Base-by-base conservation (phyloP, 352 stramenopile species). In the Elongisporangium anandrum region DNA sequence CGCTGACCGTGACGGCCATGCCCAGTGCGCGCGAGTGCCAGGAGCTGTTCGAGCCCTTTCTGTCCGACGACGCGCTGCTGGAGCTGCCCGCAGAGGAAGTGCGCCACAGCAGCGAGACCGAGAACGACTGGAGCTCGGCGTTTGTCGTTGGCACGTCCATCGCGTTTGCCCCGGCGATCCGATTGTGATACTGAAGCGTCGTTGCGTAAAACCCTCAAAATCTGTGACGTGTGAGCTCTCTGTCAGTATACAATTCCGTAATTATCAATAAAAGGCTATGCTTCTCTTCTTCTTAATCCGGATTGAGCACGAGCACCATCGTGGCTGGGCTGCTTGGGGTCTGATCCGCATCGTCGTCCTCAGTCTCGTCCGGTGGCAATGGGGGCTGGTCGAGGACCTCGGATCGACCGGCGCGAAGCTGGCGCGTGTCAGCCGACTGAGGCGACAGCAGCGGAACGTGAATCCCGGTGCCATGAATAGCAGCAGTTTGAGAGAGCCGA, bases 401-500 rank as follows among this genome's bases (percentile, higher is more conserved):
- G 17, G 4, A 29, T 50, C 56, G 21, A 21, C 23, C 17, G 24
- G 22, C 8, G 50, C 15, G 20, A 48, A 29, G 24, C 65, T 63
- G 23, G 50, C 50, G 24, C 72, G 77, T 23, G 85, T 61, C 22
- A 89, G 45, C n/a, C 72, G 70, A 41, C 74, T 69, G 51, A 90
- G 88, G 2, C 74, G 64, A 34, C 77, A 75, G 50, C 80, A 88
- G 16, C 75, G 72, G 53, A 88, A 90, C 7, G 76, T 85, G 58
- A 79, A 82, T 38, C 77, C 75, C 39, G 88, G 64, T 1, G 65
- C 49, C 5, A 72, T 29, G 56, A 75, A 82, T 17, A 89, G 66
- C 6, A 73, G n/a, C 15, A 75, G 65, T 15, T 61, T 80, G 54
- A 85, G 64, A 8, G 64, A 52, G 60, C 7, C 24, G 4, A 60